These are phyloP conservation scores for Boletus insuetus DNA, from an alignment of 768 basidiomycete species.

Conservation along the genomic window DNA sequence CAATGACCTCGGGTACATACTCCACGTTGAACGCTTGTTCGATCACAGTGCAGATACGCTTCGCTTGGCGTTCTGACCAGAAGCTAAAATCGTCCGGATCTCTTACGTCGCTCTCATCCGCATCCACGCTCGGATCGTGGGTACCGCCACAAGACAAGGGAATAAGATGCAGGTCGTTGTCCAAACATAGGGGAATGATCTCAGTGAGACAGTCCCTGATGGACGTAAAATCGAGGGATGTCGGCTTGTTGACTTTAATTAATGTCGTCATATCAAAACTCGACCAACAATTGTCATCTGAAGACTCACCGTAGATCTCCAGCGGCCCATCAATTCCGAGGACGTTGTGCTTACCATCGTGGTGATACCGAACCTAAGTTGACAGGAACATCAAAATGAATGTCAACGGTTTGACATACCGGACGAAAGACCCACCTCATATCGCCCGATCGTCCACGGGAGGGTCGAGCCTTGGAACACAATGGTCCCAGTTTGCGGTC, in stretches of 20 bases:
- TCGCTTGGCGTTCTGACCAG: slow-evolving; percentile 89
- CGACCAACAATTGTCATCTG: neutral
- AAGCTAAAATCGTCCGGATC: slow-evolving; percentile 94
- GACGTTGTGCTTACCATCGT: slow-evolving; percentile 97
- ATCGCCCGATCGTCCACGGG: slow-evolving; percentile 83
- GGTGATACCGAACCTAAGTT: slow-evolving; percentile 80
- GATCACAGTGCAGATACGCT: slow-evolving; percentile 77
- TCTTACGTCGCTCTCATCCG: slow-evolving; percentile 14
- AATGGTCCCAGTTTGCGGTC: slow-evolving; percentile 56
- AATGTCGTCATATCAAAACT: neutral
- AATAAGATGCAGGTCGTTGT: slow-evolving; percentile 79
- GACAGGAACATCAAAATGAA: neutral
- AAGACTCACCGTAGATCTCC: slow-evolving; percentile 77
- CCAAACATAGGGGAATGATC: slow-evolving; percentile 83
- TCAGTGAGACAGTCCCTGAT: slow-evolving; percentile 66
- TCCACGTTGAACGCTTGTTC: slow-evolving; percentile 86
- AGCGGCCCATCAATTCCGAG: slow-evolving; percentile 82
- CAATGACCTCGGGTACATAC: slow-evolving; percentile 82
- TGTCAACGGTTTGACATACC: neutral
- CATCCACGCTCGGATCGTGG: slow-evolving; percentile 16
- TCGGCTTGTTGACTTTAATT: slow-evolving; percentile 64
- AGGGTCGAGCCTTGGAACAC: slow-evolving; percentile 76
- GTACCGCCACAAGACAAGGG: slow-evolving; percentile 61
- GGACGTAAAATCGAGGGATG: slow-evolving; percentile 57
- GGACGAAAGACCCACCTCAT: slow-evolving; percentile 53